Conservation (phyloP, 2,329 filamentous ascomycete species). For the Lecanicillium sp. region DNA sequence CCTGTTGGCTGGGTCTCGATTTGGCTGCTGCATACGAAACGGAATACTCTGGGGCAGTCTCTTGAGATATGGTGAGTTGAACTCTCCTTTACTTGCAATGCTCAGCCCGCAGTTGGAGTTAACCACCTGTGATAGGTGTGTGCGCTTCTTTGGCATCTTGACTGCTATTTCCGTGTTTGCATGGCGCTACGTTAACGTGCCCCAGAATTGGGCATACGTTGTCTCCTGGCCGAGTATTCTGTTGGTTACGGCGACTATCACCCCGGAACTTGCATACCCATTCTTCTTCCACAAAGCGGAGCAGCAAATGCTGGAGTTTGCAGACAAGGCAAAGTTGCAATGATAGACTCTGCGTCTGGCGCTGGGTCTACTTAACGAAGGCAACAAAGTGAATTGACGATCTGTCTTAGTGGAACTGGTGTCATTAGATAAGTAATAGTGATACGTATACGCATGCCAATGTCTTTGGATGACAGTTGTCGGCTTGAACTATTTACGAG, state of each 20-base stretch:
- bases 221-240: constrained; percentile 7
- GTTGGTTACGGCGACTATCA: constrained; percentile 3
- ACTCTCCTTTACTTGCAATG: background rate
- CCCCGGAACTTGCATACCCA: constrained; percentile 8
- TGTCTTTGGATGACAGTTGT: no score
- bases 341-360: no score
- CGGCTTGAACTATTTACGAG: no score
- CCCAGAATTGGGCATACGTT: constrained; percentile 12
- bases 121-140: background rate
- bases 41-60: constrained; percentile 8
- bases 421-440: no score
- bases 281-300: constrained; percentile 8
- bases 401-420: no score
- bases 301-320: background rate
- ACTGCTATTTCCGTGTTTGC: constrained; percentile 6
- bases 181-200: constrained; percentile 13
- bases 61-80: constrained; percentile 11
- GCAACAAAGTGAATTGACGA: no score
- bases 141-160: constrained; percentile 5
- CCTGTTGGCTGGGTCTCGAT: constrained; percentile 6
- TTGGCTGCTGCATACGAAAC: background rate
- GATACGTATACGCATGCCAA: no score
- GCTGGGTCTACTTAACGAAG: no score
- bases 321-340: no score
- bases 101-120: background rate